These are phyloP conservation scores for Carnegiea gigantea DNA, from an alignment of 179 eudicot species.

Conservation along the genomic window DNA sequence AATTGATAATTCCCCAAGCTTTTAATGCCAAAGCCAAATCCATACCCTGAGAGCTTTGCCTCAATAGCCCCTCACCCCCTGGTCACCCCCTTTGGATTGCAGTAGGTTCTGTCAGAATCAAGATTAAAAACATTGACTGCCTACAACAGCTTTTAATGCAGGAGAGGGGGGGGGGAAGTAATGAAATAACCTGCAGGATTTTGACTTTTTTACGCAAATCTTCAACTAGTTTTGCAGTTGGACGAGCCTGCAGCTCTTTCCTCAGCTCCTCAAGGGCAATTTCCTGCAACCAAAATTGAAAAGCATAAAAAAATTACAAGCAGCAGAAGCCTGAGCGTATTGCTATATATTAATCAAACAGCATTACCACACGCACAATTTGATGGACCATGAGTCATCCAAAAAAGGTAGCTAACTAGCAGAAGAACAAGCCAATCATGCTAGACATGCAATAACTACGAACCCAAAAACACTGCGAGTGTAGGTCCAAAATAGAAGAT, in stretches of 20 bases:
- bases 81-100: neutral
- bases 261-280: conserved; percentile 64
- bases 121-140: neutral
- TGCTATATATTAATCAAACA: neutral
- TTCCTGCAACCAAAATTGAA: conserved; percentile 52
- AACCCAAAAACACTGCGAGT: too few relatives aligned
- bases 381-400: neutral
- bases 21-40: neutral
- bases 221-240: conserved; percentile 87
- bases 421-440: neutral
- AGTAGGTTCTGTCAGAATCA: neutral
- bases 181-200: conserved; percentile 78
- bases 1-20: neutral
- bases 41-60: neutral
- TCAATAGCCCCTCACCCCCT: too few relatives aligned
- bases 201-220: conserved; percentile 95
- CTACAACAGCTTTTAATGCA: neutral
- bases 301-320: conserved; percentile 1
- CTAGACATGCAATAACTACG: neutral
- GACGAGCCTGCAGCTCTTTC: conserved; percentile 88
- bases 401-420: neutral
- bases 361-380: neutral
- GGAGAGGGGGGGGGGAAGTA: neutral
- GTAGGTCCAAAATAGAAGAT: too few relatives aligned
- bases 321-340: neutral